These are phyloP conservation scores for Urochloa ruziziensis DNA, from an alignment of 176 grass and related monocot genomes.

Conservation along the genomic window DNA sequence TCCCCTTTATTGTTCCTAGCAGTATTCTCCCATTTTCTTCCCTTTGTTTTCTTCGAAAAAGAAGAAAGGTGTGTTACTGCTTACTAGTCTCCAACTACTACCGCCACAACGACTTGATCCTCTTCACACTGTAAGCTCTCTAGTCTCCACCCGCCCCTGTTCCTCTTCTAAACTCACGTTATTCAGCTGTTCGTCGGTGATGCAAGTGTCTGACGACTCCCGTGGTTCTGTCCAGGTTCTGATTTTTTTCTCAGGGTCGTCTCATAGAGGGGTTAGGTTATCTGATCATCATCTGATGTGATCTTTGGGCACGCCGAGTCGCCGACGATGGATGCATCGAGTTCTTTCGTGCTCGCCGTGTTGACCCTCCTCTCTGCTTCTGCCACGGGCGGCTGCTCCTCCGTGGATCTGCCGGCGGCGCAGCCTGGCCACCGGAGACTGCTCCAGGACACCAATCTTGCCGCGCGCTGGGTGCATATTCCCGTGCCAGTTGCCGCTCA, in stretches of 20 bases:
- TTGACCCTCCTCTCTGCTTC: slow-evolving; percentile 38
- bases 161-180: not conserved
- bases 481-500: not conserved
- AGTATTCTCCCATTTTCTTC: no score
- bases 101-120: no score
- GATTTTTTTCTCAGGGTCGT: not conserved
- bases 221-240: not conserved
- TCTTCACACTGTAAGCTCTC: not conserved
- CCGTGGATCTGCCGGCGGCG: slow-evolving; percentile 5
- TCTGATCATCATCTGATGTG: not conserved
- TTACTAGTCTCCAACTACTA: no score
- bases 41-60: not conserved
- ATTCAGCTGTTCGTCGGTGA: not conserved
- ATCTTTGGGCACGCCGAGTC: not conserved
- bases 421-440: slow-evolving; percentile 49
- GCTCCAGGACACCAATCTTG: slow-evolving; percentile 35
- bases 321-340: slow-evolving; percentile 33
- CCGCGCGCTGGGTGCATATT: not conserved
- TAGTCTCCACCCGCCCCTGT: not conserved
- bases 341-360: slow-evolving; percentile 31
- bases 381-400: not conserved
- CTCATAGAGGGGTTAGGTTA: not conserved
- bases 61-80: not conserved
- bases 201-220: not conserved
- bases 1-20: not conserved